Evolutionary conservation across 1,284 basidiomycete genomes (phyloP).

Genomic region (Heterobasidion parviporum): DNA sequence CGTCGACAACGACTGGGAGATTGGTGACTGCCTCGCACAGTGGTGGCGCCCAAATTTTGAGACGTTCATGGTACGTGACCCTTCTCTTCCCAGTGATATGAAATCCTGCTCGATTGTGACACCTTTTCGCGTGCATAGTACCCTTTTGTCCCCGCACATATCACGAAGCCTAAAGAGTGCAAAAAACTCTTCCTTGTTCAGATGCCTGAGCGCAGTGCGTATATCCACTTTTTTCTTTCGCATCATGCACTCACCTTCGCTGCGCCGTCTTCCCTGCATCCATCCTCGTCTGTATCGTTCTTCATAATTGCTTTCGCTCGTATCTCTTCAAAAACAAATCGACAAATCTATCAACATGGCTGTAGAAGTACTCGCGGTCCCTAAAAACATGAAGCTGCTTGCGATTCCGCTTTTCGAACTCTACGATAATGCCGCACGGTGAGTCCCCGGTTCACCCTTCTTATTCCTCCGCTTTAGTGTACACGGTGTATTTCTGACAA

Average conservation of each 20-base stretch:
- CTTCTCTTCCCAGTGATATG: neutral
- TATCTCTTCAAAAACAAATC: neutral
- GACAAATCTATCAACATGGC: neutral
- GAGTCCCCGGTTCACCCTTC: conserved; percentile 7
- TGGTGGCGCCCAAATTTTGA: conserved; percentile 99
- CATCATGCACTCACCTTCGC: neutral
- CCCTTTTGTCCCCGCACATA: conserved; percentile 93
- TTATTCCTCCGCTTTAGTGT: conserved; percentile 1
- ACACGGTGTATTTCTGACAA: neutral
- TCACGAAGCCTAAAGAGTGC: conserved; percentile 96
- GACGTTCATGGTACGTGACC: conserved; percentile 88
- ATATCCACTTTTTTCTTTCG: neutral
- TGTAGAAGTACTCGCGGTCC: conserved; percentile 89
- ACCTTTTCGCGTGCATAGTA: conserved; percentile 48
- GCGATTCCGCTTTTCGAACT: conserved; percentile 94
- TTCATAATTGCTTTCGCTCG: neutral
- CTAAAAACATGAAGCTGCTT: conserved; percentile 97
- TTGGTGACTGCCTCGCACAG: conserved; percentile 88
- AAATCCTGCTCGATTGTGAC: neutral
- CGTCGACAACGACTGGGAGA: conserved; percentile 87
- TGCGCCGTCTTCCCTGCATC: neutral
- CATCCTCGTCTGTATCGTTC: neutral
- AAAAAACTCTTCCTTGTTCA: conserved; percentile 95
- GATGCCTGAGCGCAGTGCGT: conserved; percentile 88
- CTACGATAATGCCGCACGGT: conserved; percentile 94